Evolutionary conservation across 75 land plant species (phyloP).

Genomic region (Ceratopteris richardii): DNA sequence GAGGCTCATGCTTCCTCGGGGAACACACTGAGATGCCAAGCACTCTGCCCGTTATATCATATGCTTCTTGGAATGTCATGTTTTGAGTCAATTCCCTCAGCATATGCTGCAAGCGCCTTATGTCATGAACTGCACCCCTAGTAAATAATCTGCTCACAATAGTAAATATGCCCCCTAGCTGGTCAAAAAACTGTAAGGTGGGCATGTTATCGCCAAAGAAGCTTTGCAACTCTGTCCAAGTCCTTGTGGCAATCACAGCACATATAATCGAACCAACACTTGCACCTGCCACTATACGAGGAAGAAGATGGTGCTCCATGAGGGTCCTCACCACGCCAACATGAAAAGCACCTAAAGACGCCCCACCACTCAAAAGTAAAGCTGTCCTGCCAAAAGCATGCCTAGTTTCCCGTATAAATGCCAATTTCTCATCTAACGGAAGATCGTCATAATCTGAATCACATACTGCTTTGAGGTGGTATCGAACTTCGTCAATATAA

Average conservation of each 20-base stretch:
- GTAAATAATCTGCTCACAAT: constrained; percentile 75
- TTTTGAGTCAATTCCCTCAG: constrained; percentile 77
- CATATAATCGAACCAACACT: constrained; percentile 94
- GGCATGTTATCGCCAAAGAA: constrained; percentile 90
- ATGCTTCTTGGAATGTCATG: constrained; percentile 97
- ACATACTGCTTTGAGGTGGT: constrained; percentile 87
- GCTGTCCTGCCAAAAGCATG: constrained; percentile 98
- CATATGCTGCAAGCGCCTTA: constrained; percentile 63
- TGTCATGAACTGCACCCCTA: constrained; percentile 90
- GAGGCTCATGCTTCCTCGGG: constrained; percentile 92
- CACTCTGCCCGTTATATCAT: constrained; percentile 90
- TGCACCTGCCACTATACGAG: constrained; percentile 88
- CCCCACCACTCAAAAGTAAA: constrained; percentile 89
- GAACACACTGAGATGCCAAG: constrained; percentile 96
- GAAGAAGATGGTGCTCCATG: constrained; percentile 83
- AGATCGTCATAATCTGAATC: constrained; percentile 59
- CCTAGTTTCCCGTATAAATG: constrained; percentile 96
- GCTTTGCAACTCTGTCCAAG: constrained; percentile 94
- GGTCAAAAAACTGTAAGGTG: constrained; percentile 81
- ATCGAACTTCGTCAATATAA: constrained; percentile 92
- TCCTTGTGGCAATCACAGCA: constrained; percentile 77
- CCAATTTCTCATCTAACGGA: constrained; percentile 76
- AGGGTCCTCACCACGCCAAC: constrained; percentile 89
- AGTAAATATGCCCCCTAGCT: constrained; percentile 83
- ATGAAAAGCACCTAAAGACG: constrained; percentile 95